Evolutionary conservation across 495 filamentous ascomycete genomes (phyloP).

Genomic region (Penicillium herquei): DNA sequence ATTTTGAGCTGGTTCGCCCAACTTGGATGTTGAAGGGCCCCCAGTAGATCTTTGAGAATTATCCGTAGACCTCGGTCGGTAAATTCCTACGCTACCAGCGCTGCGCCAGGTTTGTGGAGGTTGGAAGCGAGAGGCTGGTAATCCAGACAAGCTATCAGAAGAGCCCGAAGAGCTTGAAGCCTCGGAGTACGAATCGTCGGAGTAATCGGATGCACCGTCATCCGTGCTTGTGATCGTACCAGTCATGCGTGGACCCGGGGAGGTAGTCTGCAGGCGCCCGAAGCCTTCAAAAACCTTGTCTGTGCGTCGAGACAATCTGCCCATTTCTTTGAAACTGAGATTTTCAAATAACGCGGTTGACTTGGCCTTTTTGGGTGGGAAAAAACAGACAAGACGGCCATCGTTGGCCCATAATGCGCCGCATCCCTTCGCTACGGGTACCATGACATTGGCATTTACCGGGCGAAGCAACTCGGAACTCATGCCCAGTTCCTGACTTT

Average conservation of each 20-base stretch:
- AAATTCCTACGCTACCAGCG: conserved; percentile 43
- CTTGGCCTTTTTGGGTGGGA: conserved; percentile 76
- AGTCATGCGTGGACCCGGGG: conserved; percentile 48
- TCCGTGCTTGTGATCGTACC: conserved; percentile 48
- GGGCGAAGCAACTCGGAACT: conserved; percentile 53
- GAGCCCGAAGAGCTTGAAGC: conserved; percentile 72
- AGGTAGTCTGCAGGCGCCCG: conserved; percentile 68
- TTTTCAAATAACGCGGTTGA: conserved; percentile 62
- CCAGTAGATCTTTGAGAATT: conserved; percentile 57
- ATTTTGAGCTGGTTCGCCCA: conserved; percentile 45
- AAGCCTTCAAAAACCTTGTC: conserved; percentile 83
- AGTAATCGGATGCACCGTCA: conserved; percentile 54
- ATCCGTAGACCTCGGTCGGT: conserved; percentile 49
- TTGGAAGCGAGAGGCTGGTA: conserved; percentile 46
- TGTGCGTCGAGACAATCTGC: conserved; percentile 55
- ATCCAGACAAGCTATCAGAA: conserved; percentile 52
- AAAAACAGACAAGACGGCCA: conserved; percentile 82
- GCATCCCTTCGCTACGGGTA: conserved; percentile 71
- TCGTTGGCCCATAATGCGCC: conserved; percentile 75
- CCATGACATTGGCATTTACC: conserved; percentile 69
- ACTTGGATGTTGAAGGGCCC: conserved; percentile 34
- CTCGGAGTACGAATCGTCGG: conserved; percentile 65
- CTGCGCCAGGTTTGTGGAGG: conserved; percentile 55
- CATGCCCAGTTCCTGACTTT: conserved; percentile 52
- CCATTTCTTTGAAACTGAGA: conserved; percentile 58